Base-by-base conservation (phyloP, 371 early-diverging fungal species). In the Sporodiniella umbellata region DNA sequence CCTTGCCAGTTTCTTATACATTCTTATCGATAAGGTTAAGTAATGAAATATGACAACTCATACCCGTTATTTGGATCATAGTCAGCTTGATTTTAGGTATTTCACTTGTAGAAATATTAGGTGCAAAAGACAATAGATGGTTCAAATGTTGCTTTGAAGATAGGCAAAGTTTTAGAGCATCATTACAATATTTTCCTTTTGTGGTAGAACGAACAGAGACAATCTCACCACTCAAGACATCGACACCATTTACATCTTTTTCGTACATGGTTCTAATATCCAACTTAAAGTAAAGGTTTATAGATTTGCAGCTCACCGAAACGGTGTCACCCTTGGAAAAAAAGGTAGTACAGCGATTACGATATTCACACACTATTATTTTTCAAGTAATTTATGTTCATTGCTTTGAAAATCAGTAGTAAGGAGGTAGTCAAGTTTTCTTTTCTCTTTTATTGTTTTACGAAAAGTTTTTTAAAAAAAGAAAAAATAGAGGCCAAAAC, bases 241-340 rank as follows among this genome's bases (percentile, higher is more conserved):
- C 51, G 11, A 51, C 1, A 24, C 35, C 44, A 22, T 2, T 11
- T 25, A 23, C 33, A 50, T 50, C 33, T 21, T 42, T 50, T 42
- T 50, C 51, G 0, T 7, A 12, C 4, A 45, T 42, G 0, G 45
- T 33, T 24, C 52, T 2, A 6, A 52, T 8, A 12, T 52, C 52
- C 1, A 42, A 26, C 15, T 37, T 52, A 33, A 52, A 52, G 1
- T 24, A 14, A 4, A 52, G 26, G 0, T 33, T 43, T 26, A 23
- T 33, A 10, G 12, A 19, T 43, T 51, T 51, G 19, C 51, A 51
- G 44, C 44, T 35, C 17, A 14, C 4, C 0, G 37, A 35, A 6
- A 51, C n/a, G 3, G 35, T 51, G 35, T 51, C 51, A 0, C 33
- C 51, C 51, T 43, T 51, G 35, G 33, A 43, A 12, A 51, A 51